Evolutionary conservation across 768 basidiomycete genomes (phyloP).

Genomic region (Phaffia australis): DNA sequence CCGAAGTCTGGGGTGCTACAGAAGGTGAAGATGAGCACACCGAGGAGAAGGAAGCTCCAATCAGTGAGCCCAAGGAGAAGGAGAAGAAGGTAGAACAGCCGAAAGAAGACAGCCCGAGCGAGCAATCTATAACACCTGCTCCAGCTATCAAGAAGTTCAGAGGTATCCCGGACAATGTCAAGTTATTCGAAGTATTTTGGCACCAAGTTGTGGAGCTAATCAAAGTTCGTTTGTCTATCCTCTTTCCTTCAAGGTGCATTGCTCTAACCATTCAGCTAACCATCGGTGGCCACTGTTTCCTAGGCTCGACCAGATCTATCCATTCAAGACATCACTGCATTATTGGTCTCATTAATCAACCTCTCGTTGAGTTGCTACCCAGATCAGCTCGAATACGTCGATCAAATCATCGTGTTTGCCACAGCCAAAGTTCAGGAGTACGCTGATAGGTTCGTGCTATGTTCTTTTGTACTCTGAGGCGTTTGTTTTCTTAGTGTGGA

Average conservation of each 20-base stretch:
- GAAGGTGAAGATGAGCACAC: conserved; percentile 46
- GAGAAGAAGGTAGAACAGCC: conserved; percentile 44
- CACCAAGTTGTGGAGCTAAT: conserved; percentile 94
- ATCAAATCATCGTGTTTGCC: conserved; percentile 85
- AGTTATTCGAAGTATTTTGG: conserved; percentile 97
- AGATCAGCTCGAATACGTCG: conserved; percentile 90
- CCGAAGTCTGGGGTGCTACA: conserved; percentile 11
- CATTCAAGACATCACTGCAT: conserved; percentile 93
- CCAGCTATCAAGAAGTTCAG: conserved; percentile 65
- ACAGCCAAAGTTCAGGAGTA: conserved; percentile 75
- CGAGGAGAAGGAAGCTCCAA: conserved; percentile 12
- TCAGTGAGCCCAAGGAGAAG: conserved; percentile 39
- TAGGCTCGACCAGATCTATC: conserved; percentile 94
- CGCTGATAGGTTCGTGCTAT: conserved; percentile 54
- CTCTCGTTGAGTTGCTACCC: conserved; percentile 94
- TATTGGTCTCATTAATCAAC: conserved; percentile 89
- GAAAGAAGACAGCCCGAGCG: too few species aligned
- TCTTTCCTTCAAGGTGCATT: not conserved
- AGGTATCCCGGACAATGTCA: conserved; percentile 89
- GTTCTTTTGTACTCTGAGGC: not conserved
- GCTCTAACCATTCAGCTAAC: not conserved
- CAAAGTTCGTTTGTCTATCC: conserved; percentile 51
- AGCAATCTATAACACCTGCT: not conserved
- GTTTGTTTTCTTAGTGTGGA: not conserved
- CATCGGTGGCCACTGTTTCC: not conserved